Base-by-base conservation (phyloP, 805 yeast genomes). In the Teunomyces cretensis region DNA sequence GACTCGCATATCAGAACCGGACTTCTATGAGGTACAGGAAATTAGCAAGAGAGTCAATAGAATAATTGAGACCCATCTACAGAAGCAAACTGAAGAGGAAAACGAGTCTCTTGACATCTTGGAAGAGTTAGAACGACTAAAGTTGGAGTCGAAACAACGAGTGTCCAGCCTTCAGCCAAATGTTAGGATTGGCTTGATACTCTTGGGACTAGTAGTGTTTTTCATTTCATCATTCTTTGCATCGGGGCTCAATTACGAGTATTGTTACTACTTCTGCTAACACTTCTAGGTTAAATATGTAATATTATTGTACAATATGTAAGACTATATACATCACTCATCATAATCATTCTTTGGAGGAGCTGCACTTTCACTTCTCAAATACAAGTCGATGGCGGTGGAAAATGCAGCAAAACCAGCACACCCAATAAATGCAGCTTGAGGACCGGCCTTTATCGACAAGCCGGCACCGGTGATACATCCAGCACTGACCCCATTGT, bases 361-460 rank as follows among this genome's bases (percentile, higher is more conserved):
- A 39, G 79, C 78, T 3, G 84, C 83, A 60, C 84, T 78, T 54
- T 90, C 97, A 55, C 87, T 81, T 55, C 91, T 79, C 85, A 91
- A 77, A 57, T 91, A 91, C 53, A 86, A 62, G 61, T 91, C 97
- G 47, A 91, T 81, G 6, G 96, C 96, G 3, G 89, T 83, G 45
- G 96, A 85, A 64, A 94, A 94, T 6, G 94, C 96, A 2, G 98
- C 97, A 71, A 94, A 94, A 7, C 97, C 99, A 22, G 95, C 97
- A 74, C 98, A 94, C 1, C 99, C 99, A 47, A 91, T 63, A 19
- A 83, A 56, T 0, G 96, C 94, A 24, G 96, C 95, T 56, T 84
- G 90, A 1, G 99, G 99, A 1, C 99, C 99, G 39, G 94, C 81
- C 61, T 86, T 88, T 54, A 87, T 78, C 1, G 97, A 96, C 42